These are phyloP conservation scores for Euphrasia confusa DNA, from an alignment of 257 asterid genomes.

Conservation along the genomic window DNA sequence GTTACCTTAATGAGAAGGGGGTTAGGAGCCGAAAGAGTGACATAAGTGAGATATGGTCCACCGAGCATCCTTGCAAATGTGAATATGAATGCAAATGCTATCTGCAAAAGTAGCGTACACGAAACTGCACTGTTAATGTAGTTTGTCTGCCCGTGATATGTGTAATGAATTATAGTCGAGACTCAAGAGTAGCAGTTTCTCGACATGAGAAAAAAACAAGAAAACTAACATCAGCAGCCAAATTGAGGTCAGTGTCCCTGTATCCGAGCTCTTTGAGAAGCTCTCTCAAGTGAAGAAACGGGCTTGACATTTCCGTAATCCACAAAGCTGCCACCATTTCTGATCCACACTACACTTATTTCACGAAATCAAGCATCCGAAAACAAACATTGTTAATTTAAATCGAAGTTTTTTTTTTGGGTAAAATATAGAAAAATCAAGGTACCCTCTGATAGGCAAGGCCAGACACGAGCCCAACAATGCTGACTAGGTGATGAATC, in stretches of 20 bases:
- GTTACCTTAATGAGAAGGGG: slow-evolving; percentile 73
- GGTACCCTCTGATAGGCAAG: slow-evolving; percentile 64
- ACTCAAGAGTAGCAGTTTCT: too few species aligned
- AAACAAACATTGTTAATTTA: too few species aligned
- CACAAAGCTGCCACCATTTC: slow-evolving; percentile 80
- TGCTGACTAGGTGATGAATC: slow-evolving; percentile 74
- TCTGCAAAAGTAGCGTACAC: slow-evolving; percentile 29
- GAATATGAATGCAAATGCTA: slow-evolving; percentile 61
- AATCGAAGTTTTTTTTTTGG: too few species aligned
- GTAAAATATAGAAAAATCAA: neutral
- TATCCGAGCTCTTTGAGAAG: slow-evolving; percentile 81
- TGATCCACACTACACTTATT: slow-evolving; percentile 61
- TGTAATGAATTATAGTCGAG: neutral
- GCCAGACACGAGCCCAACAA: slow-evolving; percentile 67
- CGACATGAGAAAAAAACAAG: neutral
- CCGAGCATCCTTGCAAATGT: slow-evolving; percentile 76
- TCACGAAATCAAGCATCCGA: neutral
- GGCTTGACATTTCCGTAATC: slow-evolving; percentile 85
- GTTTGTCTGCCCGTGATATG: neutral
- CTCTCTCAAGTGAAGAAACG: slow-evolving; percentile 80
- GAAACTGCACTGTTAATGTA: neutral
- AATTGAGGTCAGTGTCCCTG: slow-evolving; percentile 60
- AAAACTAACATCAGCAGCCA: slow-evolving; percentile 76
- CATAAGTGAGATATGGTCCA: slow-evolving; percentile 73
- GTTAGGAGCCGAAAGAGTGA: slow-evolving; percentile 59